Evolutionary conservation across 495 filamentous ascomycete genomes (phyloP).

Genomic region (Neurospora hispaniola): DNA sequence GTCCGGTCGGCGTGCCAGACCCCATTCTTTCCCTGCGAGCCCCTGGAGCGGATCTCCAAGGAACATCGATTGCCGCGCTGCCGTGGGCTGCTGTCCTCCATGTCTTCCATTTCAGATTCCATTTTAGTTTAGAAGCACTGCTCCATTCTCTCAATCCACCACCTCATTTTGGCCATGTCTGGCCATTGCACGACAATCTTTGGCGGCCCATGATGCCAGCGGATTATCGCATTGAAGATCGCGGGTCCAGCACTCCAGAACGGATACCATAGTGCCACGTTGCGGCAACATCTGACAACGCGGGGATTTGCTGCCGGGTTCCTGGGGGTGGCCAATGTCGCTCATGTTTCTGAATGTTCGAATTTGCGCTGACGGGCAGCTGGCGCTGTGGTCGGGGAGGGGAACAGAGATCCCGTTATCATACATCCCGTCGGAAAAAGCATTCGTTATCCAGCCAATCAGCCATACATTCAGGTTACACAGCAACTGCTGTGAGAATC

Average conservation of each 20-base stretch:
- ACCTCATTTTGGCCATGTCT: background rate
- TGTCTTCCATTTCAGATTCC: background rate
- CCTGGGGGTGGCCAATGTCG: background rate
- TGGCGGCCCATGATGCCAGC: background rate
- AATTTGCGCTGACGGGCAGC: background rate
- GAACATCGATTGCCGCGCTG: background rate
- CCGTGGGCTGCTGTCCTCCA: background rate
- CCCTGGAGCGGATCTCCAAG: background rate
- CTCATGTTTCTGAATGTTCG: background rate
- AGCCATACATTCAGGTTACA: background rate
- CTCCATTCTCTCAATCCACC: background rate
- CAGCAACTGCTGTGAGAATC: background rate
- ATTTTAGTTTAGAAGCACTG: background rate
- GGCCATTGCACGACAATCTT: background rate
- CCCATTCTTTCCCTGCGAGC: background rate
- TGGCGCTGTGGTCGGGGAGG: background rate
- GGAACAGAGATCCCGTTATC: background rate
- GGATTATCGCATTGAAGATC: background rate
- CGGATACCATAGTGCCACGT: background rate
- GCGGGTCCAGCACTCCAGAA: background rate
- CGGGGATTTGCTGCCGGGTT: background rate
- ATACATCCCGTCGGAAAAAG: background rate
- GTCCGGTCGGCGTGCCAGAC: background rate
- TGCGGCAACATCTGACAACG: background rate
- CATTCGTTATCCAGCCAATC: background rate